Evolutionary conservation across 331 rosid species (phyloP), one percentile per base, ranked within the genome.

Genomic region (Cucumis variabilis): DNA sequence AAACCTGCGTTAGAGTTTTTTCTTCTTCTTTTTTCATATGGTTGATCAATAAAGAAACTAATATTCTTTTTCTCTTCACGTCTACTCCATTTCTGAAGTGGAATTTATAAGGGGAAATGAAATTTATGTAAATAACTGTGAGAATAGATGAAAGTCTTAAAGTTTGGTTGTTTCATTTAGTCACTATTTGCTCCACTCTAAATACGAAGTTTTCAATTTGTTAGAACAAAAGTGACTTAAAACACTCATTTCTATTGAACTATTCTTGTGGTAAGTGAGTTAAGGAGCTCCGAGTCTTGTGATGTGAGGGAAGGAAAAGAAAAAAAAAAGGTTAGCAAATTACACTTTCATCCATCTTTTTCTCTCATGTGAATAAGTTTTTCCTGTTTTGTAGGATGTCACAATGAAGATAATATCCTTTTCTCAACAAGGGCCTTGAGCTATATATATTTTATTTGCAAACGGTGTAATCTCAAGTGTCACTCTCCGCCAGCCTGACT

Each of bases 341-440:
- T 53, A 53, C 19, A 74, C 17, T 65, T n/a, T 17, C 24, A 66
- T 30, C 75, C 74, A 21, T 44, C 60, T 78, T 50, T 19, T 83
- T 19, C 70, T 25, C 75, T 69, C 68, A 25, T 44, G n/a, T 24
- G 75, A 44, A 60, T 13, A 23, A 85, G 70, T 13, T 74, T 88
- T 89, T 67, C 85, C 89, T 87, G 83, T 90, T 55, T 87, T 67
- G 71, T 89, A 97, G 99, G 99, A 97, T 89, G 98, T 97, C 83
- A 97, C 96, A 53, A 97, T 95, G 99, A 97, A 97, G 94, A 90
- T 97, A 50, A 97, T 97, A 93, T 97, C 99, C 62, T 97, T 97
- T 92, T 97, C 99, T 83, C 99, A 97, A 91, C 99, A 97, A 97
- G 99, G 98, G 70, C 98, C 99, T 73, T 95, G 97, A 90, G 96